phyloP scores from a whole-genome alignment of 177 flowering plant genomes.

The Vitis hybrid region DNA sequence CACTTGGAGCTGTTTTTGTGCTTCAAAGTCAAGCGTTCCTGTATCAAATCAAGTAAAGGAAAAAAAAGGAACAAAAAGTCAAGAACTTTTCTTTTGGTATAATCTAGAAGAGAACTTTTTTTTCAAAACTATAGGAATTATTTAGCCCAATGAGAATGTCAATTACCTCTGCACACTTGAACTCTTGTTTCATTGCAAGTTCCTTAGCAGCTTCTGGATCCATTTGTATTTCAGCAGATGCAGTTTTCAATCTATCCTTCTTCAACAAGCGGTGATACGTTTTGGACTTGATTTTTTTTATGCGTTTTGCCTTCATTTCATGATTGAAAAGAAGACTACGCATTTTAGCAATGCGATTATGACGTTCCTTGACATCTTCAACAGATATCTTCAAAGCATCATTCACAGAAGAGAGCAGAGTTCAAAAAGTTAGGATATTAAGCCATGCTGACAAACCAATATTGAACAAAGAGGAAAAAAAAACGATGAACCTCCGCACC shows the following conservation, averaged over 20 bases:
- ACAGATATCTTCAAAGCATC: constrained; percentile 52
- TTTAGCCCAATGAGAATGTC: not conserved
- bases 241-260: constrained; percentile 60
- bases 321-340: constrained; percentile 6
- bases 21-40: constrained; percentile 84
- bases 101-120: not conserved
- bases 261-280: constrained; percentile 71
- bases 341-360: constrained; percentile 49
- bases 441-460: no score
- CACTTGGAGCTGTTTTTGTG: constrained; percentile 82
- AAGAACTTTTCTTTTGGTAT: not conserved
- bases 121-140: not conserved
- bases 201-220: constrained; percentile 90
- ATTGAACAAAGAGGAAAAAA: no score
- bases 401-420: not conserved
- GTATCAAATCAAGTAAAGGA: constrained; percentile 13
- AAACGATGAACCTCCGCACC: no score
- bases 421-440: no score
- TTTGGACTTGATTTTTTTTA: constrained; percentile 90
- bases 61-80: not conserved
- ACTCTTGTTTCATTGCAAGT: constrained; percentile 75
- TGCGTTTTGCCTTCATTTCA: constrained; percentile 76
- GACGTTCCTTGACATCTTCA: constrained; percentile 68
- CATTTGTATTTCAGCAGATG: constrained; percentile 37
- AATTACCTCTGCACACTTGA: constrained; percentile 78